Evolutionary conservation across 1,284 basidiomycete species (phyloP), one percentile per base, ranked within the genome.

Genomic region (Anthracocystis walkeri): DNA sequence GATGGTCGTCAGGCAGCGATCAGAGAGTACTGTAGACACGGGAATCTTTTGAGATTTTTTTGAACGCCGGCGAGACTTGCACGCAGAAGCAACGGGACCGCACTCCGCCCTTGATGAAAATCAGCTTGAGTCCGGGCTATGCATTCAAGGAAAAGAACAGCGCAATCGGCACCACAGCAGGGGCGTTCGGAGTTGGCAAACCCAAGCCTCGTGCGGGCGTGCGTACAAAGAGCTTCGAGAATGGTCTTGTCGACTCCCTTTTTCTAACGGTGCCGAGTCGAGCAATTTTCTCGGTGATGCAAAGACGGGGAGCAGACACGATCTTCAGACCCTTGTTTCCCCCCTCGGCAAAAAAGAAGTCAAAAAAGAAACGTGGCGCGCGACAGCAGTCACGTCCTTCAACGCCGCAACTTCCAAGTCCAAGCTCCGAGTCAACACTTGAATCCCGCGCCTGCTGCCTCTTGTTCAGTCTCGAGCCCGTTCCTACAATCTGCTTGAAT

Each of bases 181-280:
- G 10, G 35, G 12, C 35, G 12, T 38, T 38, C 35, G 35, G 3
- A 16, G 35, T 38, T 38, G 35, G 10, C 12, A 14, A 38, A 14
- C 35, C 12, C 29, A 29, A 29, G 29, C 29, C 14, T 38, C 35
- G 35, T 38, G 12, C 35, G 12, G 14, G 10, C 14, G 11, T 3
- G 41, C n/a, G 29, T 29, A 42, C 41, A 42, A n/a, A 42, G 10
- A 42, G 18, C 45, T 46, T 45, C 29, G 46, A 21, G 27, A 48
- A 48, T 16, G 25, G 46, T 48, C 46, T 2, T 14, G 35, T 4
- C 29, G 29, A 29, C 29, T 29, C 7, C 7, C 4, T n/a, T 10
- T 4, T 29, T 7, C 25, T 29, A 3, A 48, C 16, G 14, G 46
- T 18, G 16, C 27, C 46, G 46, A 46, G 46, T 16, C 46, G 27